Evolutionary conservation across 768 basidiomycete species (phyloP).

Genomic region (Lentinus tigrinus): DNA sequence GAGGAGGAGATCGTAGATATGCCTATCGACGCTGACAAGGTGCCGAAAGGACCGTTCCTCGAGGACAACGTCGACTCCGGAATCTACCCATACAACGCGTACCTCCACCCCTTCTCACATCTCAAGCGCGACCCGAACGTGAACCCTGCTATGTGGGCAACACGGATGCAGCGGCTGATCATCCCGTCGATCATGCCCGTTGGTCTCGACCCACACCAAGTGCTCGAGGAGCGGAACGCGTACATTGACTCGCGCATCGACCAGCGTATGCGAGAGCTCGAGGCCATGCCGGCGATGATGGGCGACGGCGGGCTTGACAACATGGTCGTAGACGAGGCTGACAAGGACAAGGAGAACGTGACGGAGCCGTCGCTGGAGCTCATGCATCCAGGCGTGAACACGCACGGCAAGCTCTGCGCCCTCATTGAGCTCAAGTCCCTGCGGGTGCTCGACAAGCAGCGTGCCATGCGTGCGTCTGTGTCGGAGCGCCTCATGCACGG

Average conservation of each 20-base stretch:
- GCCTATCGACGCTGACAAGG: conserved; percentile 51
- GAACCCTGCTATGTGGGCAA: conserved; percentile 63
- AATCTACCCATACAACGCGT: conserved; percentile 93
- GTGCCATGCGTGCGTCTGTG: conserved; percentile 79
- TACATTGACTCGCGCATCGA: conserved; percentile 87
- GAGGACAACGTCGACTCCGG: conserved; percentile 79
- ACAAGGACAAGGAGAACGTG: conserved; percentile 35
- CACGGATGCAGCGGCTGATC: conserved; percentile 75
- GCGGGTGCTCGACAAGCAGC: conserved; percentile 87
- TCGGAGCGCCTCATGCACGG: conserved; percentile 88
- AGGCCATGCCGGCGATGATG: conserved; percentile 73
- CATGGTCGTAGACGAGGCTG: conserved; percentile 36
- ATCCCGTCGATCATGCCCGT: conserved; percentile 88
- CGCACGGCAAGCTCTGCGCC: conserved; percentile 83
- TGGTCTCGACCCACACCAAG: conserved; percentile 89
- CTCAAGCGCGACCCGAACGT: conserved; percentile 63
- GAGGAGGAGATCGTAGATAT: conserved; percentile 59
- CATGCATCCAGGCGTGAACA: conserved; percentile 54
- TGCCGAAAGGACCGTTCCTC: conserved; percentile 72
- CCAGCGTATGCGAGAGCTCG: conserved; percentile 87
- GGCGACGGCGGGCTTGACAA: conserved; percentile 72
- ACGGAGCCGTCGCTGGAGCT: conserved; percentile 33
- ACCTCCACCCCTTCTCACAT: conserved; percentile 78
- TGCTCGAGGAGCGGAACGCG: conserved; percentile 88
- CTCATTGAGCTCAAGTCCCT: conserved; percentile 93